Evolutionary conservation across 306 rosid species (phyloP).

Genomic region (Prinsepia uniflora): DNA sequence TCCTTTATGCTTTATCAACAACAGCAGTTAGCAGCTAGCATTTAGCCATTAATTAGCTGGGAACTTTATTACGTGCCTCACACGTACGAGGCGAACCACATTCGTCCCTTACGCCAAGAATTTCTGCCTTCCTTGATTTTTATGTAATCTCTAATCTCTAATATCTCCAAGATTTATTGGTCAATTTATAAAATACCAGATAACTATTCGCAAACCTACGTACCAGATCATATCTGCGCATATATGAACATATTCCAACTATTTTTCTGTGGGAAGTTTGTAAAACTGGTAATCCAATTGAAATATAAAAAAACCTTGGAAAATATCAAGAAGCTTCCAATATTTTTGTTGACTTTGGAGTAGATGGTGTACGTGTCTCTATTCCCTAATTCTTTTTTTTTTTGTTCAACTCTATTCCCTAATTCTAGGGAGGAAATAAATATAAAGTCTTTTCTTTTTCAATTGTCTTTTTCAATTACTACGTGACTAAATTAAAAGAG

Average conservation of each 20-base stretch:
- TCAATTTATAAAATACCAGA: too few relatives aligned
- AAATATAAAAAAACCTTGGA: neutral
- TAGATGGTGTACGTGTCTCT: neutral
- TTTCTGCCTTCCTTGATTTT: neutral
- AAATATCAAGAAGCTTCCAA: neutral
- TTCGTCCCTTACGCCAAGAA: constrained; percentile 46
- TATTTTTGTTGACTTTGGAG: neutral
- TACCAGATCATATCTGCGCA: too few relatives aligned
- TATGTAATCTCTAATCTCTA: too few relatives aligned
- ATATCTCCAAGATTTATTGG: too few relatives aligned
- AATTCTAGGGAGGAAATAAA: neutral
- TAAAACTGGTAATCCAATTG: neutral
- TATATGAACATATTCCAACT: neutral
- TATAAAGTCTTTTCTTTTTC: neutral
- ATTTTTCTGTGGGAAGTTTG: neutral
- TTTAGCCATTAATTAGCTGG: constrained; percentile 32
- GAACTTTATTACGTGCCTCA: constrained; percentile 49
- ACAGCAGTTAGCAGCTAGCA: constrained; percentile 2
- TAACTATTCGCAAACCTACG: too few relatives aligned
- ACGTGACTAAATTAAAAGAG: neutral
- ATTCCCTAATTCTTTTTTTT: too few relatives aligned
- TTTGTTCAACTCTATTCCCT: too few relatives aligned
- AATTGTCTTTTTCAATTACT: neutral
- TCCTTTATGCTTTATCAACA: constrained; percentile 1
- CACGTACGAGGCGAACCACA: constrained; percentile 39